Evolutionary conservation across 768 basidiomycete species (phyloP), one percentile per base, ranked within the genome.

Genomic region (Trametes cingulata): DNA sequence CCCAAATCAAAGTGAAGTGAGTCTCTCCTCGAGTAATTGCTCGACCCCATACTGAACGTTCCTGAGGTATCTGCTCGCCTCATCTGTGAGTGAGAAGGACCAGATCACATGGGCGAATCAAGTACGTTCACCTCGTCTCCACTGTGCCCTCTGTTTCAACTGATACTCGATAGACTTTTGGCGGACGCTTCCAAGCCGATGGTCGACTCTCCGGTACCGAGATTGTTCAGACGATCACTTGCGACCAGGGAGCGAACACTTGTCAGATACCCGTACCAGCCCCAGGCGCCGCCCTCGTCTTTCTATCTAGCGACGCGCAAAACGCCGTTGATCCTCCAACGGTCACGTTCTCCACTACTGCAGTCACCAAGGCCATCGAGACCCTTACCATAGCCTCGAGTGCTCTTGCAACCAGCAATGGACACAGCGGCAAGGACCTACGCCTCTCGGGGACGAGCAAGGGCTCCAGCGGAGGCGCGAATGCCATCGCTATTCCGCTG

Each of bases 41-140:
- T 27, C 25, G n/a, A n/a, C 3, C 56, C 66, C 14, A 22, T 35
- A 24, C 12, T 13, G 3, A 22, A 24, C 12, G 43, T 19, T 33
- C 40, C 46, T 3, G 37, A 85, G 85, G 66, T 90, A 87, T 66
- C 76, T 89, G 25, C 59, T 67, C 0, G 86, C 89, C 0, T 67
- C 75, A 0, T 81, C 81, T 0, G 85, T 90, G 3, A 74, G 82
- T 1, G 80, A 84, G 58, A 86, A 83, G 67, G 77, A 75, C 52
- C 85, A 89, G 67, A 83, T 91, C 58, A 86, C 84, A 0, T 93
- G 91, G 90, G 91, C 87, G 3, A 84, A 85, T 6, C 91, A 90
- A 75, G 87, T 87, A 46, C 36, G 78, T 62, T 9, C 12, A 5
- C 12, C 13, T 42, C 8, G 20, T 12, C 29, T 36, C 24, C n/a